Evolutionary conservation across 2,329 filamentous ascomycete genomes (phyloP).

Genomic region (Gaeumannomyces tritici): DNA sequence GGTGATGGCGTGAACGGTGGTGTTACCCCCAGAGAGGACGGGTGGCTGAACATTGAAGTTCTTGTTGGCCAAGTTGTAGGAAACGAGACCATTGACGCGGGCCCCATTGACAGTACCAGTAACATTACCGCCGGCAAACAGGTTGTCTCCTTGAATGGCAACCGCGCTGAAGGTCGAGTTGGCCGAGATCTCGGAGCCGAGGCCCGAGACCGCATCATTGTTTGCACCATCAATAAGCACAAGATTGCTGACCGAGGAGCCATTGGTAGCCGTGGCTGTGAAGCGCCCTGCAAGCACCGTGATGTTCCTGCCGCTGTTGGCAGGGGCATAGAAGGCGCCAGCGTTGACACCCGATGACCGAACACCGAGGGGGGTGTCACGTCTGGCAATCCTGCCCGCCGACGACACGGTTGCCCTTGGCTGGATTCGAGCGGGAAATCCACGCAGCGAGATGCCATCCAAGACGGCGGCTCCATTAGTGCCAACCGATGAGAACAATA

Average conservation of each 20-base stretch:
- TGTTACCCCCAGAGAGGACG: slow-evolving; percentile 58
- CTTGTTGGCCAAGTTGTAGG: slow-evolving; percentile 63
- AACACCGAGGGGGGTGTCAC: slow-evolving; percentile 27
- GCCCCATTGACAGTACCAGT: slow-evolving; percentile 58
- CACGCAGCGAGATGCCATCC: slow-evolving; percentile 38
- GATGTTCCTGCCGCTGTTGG: slow-evolving; percentile 59
- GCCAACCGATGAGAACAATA: slow-evolving; percentile 65
- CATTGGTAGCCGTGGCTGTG: slow-evolving; percentile 57
- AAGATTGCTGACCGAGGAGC: slow-evolving; percentile 67
- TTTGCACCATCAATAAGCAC: slow-evolving; percentile 72
- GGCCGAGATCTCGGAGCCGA: slow-evolving; percentile 54
- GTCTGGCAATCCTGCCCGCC: slow-evolving; percentile 27
- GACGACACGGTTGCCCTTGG: slow-evolving; percentile 17
- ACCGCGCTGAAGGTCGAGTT: slow-evolving; percentile 70
- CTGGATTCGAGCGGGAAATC: slow-evolving; percentile 48
- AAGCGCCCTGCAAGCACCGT: slow-evolving; percentile 89
- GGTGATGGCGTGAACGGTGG: slow-evolving; percentile 68
- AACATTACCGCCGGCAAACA: slow-evolving; percentile 78
- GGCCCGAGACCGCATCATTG: slow-evolving; percentile 55
- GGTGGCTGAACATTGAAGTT: slow-evolving; percentile 65
- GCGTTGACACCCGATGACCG: slow-evolving; percentile 61
- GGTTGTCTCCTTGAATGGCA: slow-evolving; percentile 52
- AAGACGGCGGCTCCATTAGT: slow-evolving; percentile 66
- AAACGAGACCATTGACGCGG: slow-evolving; percentile 62
- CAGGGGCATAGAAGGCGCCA: slow-evolving; percentile 60